Percentiles rank a stretch among this genome's conserved stretches.
These are phyloP conservation scores for Blastobotrys elegans DNA, from an alignment of 1,139 yeast genomes.

Conservation along the genomic window DNA sequence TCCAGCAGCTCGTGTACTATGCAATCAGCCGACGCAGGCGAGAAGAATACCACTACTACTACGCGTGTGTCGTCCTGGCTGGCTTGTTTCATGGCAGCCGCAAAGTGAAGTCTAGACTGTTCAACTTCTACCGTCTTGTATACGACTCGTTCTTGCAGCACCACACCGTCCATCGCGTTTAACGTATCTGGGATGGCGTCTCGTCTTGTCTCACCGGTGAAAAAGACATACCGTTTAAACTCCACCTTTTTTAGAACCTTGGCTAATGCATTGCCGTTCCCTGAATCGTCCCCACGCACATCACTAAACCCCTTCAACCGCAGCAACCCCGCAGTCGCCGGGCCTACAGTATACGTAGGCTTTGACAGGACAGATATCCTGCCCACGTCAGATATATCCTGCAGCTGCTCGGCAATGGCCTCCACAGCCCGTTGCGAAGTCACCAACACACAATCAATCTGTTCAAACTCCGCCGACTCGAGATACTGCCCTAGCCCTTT, in stretches of 20 bases:
- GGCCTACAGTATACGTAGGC: constrained; percentile 84
- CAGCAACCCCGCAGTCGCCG: constrained; percentile 71
- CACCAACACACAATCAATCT: constrained; percentile 55
- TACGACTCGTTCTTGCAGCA: constrained; percentile 59
- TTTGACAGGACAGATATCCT: constrained; percentile 33
- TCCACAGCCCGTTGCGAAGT: constrained; percentile 94
- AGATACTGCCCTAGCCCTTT: constrained; percentile 42
- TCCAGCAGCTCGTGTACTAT: constrained; percentile 42
- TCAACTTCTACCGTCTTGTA: constrained; percentile 58
- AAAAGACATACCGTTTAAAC: constrained; percentile 48
- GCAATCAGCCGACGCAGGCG: constrained; percentile 79
- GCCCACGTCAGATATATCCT: constrained; percentile 1
- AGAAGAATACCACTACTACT: constrained; percentile 71
- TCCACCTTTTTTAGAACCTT: constrained; percentile 42
- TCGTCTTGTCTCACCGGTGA: constrained; percentile 81
- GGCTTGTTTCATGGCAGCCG: constrained; percentile 8
- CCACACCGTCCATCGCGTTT: constrained; percentile 38
- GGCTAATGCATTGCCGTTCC: constrained; percentile 72
- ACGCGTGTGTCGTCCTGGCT: constrained; percentile 5
- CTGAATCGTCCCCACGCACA: constrained; percentile 73
- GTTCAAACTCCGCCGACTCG: constrained; percentile 40
- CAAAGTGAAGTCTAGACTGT: constrained; percentile 39
- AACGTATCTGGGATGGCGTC: constrained; percentile 73
- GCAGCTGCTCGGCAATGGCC: constrained; percentile 33
- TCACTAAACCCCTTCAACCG: constrained; percentile 57